These are phyloP conservation scores for Russula olivacea DNA, from an alignment of 768 basidiomycete genomes.

Conservation along the genomic window DNA sequence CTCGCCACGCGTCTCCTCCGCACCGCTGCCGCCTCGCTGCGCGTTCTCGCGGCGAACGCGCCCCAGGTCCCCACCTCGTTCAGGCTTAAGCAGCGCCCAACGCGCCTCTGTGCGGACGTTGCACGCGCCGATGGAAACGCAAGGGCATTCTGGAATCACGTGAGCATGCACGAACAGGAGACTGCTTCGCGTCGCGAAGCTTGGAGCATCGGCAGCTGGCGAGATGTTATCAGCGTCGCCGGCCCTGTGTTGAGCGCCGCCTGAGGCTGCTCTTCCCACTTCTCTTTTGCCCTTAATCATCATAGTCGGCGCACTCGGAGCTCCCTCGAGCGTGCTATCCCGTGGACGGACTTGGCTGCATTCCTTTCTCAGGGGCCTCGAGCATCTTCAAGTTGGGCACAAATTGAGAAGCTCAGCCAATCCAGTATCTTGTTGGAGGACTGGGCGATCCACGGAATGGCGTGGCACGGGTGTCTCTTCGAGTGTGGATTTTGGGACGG, in stretches of 20 bases:
- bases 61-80: conserved; percentile 11
- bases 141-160: conserved; percentile 16
- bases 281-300: too few species aligned
- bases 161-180: conserved; percentile 14
- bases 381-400: conserved; percentile 36
- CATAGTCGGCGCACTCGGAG: too few species aligned
- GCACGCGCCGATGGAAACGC: conserved; percentile 1
- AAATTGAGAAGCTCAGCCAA: conserved; percentile 13
- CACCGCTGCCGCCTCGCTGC: conserved; percentile 31
- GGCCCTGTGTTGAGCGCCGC: conserved; percentile 14
- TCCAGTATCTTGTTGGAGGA: conserved; percentile 67
- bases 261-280: background rate
- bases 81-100: background rate
- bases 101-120: conserved; percentile 4
- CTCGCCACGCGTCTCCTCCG: conserved; percentile 40
- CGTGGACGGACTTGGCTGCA: conserved; percentile 69
- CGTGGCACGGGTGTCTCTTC: conserved; percentile 91
- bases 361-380: conserved; percentile 61
- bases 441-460: conserved; percentile 93
- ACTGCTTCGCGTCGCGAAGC: background rate
- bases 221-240: conserved; percentile 16
- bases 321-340: conserved; percentile 69
- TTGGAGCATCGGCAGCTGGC: conserved; percentile 15
- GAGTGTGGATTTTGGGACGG: conserved; percentile 93
- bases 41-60: conserved; percentile 11